Evolutionary conservation across 495 filamentous ascomycete species (phyloP).

Genomic region (Aspergillus conjunctus): DNA sequence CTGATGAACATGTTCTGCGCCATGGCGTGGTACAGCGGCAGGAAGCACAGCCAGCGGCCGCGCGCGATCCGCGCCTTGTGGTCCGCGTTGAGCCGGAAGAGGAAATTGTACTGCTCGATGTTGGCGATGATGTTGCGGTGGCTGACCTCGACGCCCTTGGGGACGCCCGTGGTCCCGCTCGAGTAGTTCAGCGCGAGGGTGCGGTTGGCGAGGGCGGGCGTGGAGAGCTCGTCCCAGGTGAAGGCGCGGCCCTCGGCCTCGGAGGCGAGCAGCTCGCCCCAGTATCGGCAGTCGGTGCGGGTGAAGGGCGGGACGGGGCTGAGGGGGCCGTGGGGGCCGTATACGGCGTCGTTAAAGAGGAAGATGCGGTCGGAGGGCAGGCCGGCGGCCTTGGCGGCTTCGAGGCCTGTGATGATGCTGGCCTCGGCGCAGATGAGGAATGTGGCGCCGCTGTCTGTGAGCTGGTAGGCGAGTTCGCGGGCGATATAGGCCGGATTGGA

Average conservation of each 20-base stretch:
- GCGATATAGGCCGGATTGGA: conserved; percentile 72
- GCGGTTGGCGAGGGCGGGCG: conserved; percentile 37
- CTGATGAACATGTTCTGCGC: conserved; percentile 52
- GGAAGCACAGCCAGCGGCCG: conserved; percentile 55
- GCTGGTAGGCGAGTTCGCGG: conserved; percentile 71
- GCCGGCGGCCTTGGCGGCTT: conserved; percentile 44
- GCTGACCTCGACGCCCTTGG: conserved; percentile 81
- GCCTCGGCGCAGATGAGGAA: conserved; percentile 61
- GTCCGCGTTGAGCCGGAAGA: conserved; percentile 48
- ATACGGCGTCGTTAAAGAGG: conserved; percentile 50
- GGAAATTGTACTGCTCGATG: conserved; percentile 54
- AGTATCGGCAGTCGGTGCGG: conserved; percentile 46
- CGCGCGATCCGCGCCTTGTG: conserved; percentile 36
- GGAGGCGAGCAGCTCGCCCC: conserved; percentile 49
- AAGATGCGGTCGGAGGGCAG: conserved; percentile 43
- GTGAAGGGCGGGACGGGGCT: too few relatives aligned
- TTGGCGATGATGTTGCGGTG: conserved; percentile 74
- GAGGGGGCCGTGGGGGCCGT: conserved; percentile 40
- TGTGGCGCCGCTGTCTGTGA: conserved; percentile 66
- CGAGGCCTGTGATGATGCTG: conserved; percentile 42
- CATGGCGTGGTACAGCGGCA: conserved; percentile 77
- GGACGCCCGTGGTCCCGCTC: conserved; percentile 76
- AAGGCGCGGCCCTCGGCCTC: conserved; percentile 44
- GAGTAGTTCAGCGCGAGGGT: conserved; percentile 68
- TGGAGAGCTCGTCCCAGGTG: conserved; percentile 42